These are phyloP conservation scores for Calocera viscosa DNA, from an alignment of 768 basidiomycete genomes.

Conservation along the genomic window DNA sequence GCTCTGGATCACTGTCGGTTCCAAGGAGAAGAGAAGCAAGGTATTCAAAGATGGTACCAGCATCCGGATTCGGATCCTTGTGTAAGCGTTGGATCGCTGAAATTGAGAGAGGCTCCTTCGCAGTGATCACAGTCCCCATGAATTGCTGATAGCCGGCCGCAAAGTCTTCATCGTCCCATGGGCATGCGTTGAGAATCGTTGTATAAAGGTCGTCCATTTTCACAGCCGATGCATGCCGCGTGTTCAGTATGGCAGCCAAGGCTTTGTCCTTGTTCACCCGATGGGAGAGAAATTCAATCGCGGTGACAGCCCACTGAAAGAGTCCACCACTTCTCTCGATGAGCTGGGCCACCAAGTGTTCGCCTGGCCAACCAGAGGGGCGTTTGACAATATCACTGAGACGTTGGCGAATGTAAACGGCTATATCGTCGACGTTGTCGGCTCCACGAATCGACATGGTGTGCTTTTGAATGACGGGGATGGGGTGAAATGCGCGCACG, in stretches of 20 bases:
- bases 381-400: background rate
- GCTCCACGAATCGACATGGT: background rate
- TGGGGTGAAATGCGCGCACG: background rate
- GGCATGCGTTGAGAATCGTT: background rate
- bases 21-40: background rate
- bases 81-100: background rate
- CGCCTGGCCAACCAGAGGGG: background rate
- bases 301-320: background rate
- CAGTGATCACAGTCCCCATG: background rate
- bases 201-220: background rate
- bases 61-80: background rate
- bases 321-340: background rate
- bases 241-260: background rate
- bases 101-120: background rate
- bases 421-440: background rate
- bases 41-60: background rate
- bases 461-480: background rate
- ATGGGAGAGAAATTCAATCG: background rate
- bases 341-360: background rate
- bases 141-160: background rate
- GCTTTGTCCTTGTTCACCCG: background rate
- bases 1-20: background rate
- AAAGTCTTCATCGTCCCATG: background rate
- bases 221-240: background rate
- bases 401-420: background rate